Conservation (phyloP, 1,284 basidiomycete genomes). For the Ustilago hordei region DNA sequence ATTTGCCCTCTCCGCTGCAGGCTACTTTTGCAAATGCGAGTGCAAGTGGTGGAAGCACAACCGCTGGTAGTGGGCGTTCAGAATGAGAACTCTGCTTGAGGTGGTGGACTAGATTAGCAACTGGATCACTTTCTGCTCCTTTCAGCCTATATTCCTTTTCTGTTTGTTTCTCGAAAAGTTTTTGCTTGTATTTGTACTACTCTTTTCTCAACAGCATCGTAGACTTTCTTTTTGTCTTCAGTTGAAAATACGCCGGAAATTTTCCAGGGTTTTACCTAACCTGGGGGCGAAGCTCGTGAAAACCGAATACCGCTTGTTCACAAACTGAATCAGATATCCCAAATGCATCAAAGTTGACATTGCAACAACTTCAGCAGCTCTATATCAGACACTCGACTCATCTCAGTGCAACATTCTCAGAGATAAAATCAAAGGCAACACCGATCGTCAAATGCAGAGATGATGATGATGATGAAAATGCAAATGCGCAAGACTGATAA, state of each 20-base stretch:
- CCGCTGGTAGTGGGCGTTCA: not conserved
- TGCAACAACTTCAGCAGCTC: no score
- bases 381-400: no score
- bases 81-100: not conserved
- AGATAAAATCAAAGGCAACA: no score
- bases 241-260: not conserved
- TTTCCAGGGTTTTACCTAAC: no score
- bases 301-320: no score
- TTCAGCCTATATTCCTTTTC: not conserved
- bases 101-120: not conserved
- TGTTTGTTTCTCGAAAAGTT: not conserved
- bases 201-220: not conserved
- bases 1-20: constrained; percentile 27
- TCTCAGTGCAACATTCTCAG: no score
- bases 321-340: no score
- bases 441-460: no score
- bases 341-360: no score
- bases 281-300: no score
- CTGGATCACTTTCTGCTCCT: not conserved
- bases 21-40: constrained; percentile 31
- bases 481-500: no score
- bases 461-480: no score
- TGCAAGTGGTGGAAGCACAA: not conserved
- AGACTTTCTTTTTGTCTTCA: not conserved
- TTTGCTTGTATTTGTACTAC: constrained; percentile 15